These are phyloP conservation scores for Pseudogymnoascus sp. DNA, from an alignment of 2,329 filamentous ascomycete genomes.

Conservation along the genomic window DNA sequence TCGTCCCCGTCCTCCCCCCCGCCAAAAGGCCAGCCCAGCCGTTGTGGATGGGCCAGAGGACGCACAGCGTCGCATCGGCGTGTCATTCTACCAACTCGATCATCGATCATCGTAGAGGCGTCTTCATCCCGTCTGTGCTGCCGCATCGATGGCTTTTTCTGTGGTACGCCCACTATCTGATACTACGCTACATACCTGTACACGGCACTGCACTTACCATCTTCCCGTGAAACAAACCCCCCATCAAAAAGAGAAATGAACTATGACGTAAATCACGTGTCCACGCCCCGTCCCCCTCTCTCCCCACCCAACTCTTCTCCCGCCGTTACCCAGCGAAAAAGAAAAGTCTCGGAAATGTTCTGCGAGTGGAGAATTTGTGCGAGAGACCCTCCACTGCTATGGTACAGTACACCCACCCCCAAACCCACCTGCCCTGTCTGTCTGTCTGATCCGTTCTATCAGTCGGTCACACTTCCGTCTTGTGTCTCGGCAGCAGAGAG, in stretches of 20 bases:
- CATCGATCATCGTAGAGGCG: too few relatives aligned
- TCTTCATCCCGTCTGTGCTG: background rate
- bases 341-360: background rate
- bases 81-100: too few relatives aligned
- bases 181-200: too few relatives aligned
- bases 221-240: background rate
- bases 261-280: slow-evolving; percentile 4
- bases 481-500: background rate
- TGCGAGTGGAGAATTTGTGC: background rate
- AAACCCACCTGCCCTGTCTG: too few relatives aligned
- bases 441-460: background rate
- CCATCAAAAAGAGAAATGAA: too few relatives aligned
- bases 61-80: background rate
- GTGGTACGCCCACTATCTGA: too few relatives aligned
- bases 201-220: background rate
- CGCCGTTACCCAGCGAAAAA: background rate
- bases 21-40: background rate
- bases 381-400: background rate
- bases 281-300: background rate
- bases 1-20: background rate
- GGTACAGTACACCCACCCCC: too few relatives aligned
- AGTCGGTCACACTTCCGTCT: too few relatives aligned
- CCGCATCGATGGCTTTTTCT: background rate
- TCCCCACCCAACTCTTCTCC: background rate
- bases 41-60: background rate